Evolutionary conservation across 1,139 yeast genomes (phyloP), one percentile per base, ranked within the genome.

Genomic region (Diutina pseudorugosa): DNA sequence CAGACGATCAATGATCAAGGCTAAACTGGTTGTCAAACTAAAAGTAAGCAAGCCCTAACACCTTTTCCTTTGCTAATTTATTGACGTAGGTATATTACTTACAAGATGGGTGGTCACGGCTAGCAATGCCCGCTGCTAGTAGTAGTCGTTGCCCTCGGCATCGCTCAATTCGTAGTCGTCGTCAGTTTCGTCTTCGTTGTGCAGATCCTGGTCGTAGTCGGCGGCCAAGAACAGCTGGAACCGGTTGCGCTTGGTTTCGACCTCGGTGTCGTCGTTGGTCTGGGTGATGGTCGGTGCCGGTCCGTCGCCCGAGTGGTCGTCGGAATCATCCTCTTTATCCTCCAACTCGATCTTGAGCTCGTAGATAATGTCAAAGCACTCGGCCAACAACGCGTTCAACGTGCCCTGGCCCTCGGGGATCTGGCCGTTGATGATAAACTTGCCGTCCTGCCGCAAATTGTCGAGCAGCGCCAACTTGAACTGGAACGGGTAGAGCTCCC

Each of bases 361-460:
- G 64, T 93, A 91, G 53, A 88, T 75, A 54, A 91, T 85, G 66
- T 93, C 98, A 65, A 89, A 93, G 66, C 98, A 91, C 66, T 91
- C 98, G 2, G 96, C 94, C 51, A 93, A 72, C 57, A 93, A 70
- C 1, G 96, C 96, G 65, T 84, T 90, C 57, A 93, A 74, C 43
- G 95, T 83, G 11, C 96, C 98, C 68, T 93, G 98, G 14, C 98
- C 98, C 66, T 93, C 97, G 7, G 98, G 98, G 44, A 91, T 84
- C 57, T 87, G 86, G 53, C 82, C 87, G 57, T 88, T 89, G 41
- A 89, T 85, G 62, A 86, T 81, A 62, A 93, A 93, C 70, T 87
- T 91, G 40, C 98, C 98, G 65, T 93, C 98, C 19, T 73, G 76
- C 62, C 97, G 79, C 62, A 86, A 67, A 61, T 89, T 86, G 65